Evolutionary conservation across 306 rosid genomes (phyloP).

Genomic region (Argentina anserina): DNA sequence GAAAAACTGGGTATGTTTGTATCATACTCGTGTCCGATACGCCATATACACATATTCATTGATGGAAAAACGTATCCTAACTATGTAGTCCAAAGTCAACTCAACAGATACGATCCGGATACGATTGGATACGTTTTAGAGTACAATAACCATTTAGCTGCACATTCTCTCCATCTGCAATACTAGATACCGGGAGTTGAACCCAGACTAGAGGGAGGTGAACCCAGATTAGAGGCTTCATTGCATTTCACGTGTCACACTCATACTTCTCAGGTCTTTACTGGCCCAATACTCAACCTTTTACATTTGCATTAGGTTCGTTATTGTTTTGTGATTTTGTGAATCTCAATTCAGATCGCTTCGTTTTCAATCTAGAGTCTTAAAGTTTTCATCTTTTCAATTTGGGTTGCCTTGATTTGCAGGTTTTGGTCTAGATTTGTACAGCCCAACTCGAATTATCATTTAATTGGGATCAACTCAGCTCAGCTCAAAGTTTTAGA

Average conservation of each 20-base stretch:
- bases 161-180: too few species aligned
- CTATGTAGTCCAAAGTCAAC: too few species aligned
- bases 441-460: not conserved
- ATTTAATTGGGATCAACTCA: slow-evolving; percentile 5
- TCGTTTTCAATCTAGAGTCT: not conserved
- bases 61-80: too few species aligned
- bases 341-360: not conserved
- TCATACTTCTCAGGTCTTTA: not conserved
- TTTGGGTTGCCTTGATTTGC: slow-evolving; percentile 10
- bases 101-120: too few species aligned
- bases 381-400: not conserved
- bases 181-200: too few species aligned
- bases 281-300: not conserved
- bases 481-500: not conserved
- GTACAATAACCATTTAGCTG: too few species aligned
- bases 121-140: too few species aligned
- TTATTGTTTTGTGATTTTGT: not conserved
- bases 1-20: too few species aligned
- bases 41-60: too few species aligned
- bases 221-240: too few species aligned
- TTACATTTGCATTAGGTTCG: not conserved
- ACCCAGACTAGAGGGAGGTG: too few species aligned
- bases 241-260: slow-evolving; percentile 7
- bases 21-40: too few species aligned
- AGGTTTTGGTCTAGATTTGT: not conserved